These are phyloP conservation scores for Desmodesmus armatus DNA, from an alignment of 139 green algal species.

Conservation along the genomic window DNA sequence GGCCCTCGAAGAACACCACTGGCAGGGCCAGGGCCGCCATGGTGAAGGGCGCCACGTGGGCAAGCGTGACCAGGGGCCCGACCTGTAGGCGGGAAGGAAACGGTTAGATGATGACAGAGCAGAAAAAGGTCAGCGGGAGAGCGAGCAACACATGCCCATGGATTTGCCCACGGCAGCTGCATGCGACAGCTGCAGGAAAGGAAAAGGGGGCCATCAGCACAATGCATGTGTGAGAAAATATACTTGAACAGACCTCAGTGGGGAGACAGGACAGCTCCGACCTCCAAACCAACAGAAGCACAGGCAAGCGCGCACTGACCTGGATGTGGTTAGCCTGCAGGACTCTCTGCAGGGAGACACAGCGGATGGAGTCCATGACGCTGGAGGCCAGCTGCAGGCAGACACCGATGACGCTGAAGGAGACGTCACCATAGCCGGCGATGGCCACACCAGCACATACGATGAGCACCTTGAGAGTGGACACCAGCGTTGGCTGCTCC, in stretches of 20 bases:
- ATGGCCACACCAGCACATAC: conserved; percentile 59
- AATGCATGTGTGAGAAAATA: too few relatives aligned
- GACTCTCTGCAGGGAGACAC: conserved; percentile 57
- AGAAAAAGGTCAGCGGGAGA: too few relatives aligned
- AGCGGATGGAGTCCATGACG: conserved; percentile 54
- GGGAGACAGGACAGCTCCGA: too few relatives aligned
- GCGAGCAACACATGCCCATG: too few relatives aligned
- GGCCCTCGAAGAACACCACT: neutral
- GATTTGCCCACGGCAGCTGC: too few relatives aligned
- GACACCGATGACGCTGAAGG: conserved; percentile 59
- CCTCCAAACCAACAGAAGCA: too few relatives aligned
- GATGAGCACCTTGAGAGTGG: conserved; percentile 49
- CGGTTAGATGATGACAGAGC: too few relatives aligned
- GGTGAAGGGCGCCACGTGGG: conserved; percentile 26
- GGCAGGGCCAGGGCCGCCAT: conserved; percentile 5
- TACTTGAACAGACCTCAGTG: too few relatives aligned
- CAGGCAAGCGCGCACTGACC: too few relatives aligned
- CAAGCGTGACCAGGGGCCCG: conserved; percentile 24
- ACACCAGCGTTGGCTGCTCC: conserved; percentile 41
- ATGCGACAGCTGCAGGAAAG: too few relatives aligned
- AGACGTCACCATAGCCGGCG: conserved; percentile 63
- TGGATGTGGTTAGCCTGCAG: conserved; percentile 43
- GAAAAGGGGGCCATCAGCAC: too few relatives aligned
- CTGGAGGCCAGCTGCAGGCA: conserved; percentile 65
- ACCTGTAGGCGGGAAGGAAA: too few relatives aligned